phyloP scores from a whole-genome alignment of 306 rosid genomes.

The Fragaria iinumae region DNA sequence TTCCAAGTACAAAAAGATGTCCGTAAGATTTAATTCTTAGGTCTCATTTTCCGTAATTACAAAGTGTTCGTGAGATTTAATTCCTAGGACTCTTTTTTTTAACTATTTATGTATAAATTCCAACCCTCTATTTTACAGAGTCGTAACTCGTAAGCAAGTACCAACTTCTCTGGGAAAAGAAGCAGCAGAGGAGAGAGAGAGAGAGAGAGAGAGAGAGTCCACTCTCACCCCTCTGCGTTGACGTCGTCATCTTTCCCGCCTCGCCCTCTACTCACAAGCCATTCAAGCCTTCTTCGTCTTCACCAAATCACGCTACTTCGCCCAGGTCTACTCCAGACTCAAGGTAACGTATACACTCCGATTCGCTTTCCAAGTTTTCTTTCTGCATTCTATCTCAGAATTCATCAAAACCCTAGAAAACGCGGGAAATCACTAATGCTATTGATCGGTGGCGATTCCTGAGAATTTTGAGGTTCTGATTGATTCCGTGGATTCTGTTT shows the following conservation, averaged over 20 bases:
- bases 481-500: background rate
- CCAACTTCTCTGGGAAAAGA: no score
- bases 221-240: background rate
- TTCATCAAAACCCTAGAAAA: constrained; percentile 6
- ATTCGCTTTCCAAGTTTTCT: background rate
- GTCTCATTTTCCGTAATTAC: no score
- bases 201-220: background rate
- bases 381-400: no score
- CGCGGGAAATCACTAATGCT: background rate
- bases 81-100: no score
- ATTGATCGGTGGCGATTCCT: background rate
- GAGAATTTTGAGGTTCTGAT: background rate
- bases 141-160: no score
- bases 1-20: no score
- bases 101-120: no score
- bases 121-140: no score
- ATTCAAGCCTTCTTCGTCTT: no score
- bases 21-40: no score
- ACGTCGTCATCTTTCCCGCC: constrained; percentile 16
- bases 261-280: background rate
- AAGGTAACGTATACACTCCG: background rate
- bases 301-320: background rate
- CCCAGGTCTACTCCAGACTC: background rate
- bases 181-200: background rate
- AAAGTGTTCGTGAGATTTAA: no score